phyloP scores from a whole-genome alignment of 148 eudicot genomes.

The Camellia lanceoleosa region DNA sequence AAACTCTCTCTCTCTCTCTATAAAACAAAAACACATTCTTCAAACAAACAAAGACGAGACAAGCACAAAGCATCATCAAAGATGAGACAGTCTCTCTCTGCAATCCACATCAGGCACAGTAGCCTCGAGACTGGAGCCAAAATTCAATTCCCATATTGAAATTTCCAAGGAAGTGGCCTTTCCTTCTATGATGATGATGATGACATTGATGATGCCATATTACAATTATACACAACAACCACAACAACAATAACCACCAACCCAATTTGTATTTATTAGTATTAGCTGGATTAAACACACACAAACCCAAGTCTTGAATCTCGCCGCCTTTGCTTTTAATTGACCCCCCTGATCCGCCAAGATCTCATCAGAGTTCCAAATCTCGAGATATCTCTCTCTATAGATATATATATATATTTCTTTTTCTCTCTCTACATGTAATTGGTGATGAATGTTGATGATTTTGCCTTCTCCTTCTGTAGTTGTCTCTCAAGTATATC shows the following conservation, averaged over 20 bases:
- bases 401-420: slow-evolving; percentile 1
- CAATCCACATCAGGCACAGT: background rate
- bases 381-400: slow-evolving; percentile 24
- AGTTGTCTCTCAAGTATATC: slow-evolving; percentile 6
- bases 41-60: slow-evolving; percentile 7
- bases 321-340: slow-evolving; percentile 56
- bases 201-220: slow-evolving; percentile 22
- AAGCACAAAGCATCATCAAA: background rate
- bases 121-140: slow-evolving; percentile 19
- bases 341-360: slow-evolving; percentile 15
- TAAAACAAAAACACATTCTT: slow-evolving; percentile 1
- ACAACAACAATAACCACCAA: slow-evolving; percentile 2
- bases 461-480: background rate
- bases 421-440: slow-evolving; percentile 11
- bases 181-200: background rate
- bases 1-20: background rate
- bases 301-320: slow-evolving; percentile 17
- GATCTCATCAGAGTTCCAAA: slow-evolving; percentile 28
- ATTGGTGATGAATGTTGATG: slow-evolving; percentile 4
- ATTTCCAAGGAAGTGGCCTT: background rate
- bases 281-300: too few species aligned
- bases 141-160: slow-evolving; percentile 12
- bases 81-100: too few species aligned
- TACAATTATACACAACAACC: background rate
- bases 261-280: background rate